A percentile compares a stretch with the other conserved stretches of the same genome.
Evolutionary conservation across 306 rosid genomes (phyloP).

Genomic region (Cucumis melo): DNA sequence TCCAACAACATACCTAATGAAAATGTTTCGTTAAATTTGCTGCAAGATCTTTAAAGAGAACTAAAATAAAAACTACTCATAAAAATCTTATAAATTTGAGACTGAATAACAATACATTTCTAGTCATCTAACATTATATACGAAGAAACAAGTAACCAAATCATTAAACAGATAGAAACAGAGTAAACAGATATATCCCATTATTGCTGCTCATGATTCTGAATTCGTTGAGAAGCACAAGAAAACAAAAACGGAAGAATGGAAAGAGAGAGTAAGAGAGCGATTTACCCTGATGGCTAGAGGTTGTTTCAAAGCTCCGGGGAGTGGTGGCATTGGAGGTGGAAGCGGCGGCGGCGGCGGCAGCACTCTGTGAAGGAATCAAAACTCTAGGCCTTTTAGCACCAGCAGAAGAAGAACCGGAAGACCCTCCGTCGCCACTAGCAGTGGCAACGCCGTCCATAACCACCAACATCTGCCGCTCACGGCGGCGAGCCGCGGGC

Average conservation of each 20-base stretch:
- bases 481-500: slow-evolving; percentile 43
- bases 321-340: slow-evolving; percentile 33
- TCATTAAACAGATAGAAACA: not conserved
- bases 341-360: slow-evolving; percentile 28
- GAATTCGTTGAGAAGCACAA: not conserved
- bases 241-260: not conserved
- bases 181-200: not conserved
- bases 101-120: not conserved
- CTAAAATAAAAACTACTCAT: not conserved
- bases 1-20: not conserved
- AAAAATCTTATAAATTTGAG: not conserved
- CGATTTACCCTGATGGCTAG: slow-evolving; percentile 40
- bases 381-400: slow-evolving; percentile 38
- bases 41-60: not conserved
- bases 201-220: not conserved
- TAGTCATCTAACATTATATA: not conserved
- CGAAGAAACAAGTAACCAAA: not conserved
- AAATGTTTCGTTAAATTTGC: not conserved
- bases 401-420: slow-evolving; percentile 36
- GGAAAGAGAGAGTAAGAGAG: not conserved
- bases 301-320: slow-evolving; percentile 33
- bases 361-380: slow-evolving; percentile 25
- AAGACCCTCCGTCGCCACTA: slow-evolving; percentile 16
- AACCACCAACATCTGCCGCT: slow-evolving; percentile 22
- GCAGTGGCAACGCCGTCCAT: slow-evolving; percentile 2